Conservation (phyloP, 345 rosid genomes). For the Pseudoturritis turrita region DNA sequence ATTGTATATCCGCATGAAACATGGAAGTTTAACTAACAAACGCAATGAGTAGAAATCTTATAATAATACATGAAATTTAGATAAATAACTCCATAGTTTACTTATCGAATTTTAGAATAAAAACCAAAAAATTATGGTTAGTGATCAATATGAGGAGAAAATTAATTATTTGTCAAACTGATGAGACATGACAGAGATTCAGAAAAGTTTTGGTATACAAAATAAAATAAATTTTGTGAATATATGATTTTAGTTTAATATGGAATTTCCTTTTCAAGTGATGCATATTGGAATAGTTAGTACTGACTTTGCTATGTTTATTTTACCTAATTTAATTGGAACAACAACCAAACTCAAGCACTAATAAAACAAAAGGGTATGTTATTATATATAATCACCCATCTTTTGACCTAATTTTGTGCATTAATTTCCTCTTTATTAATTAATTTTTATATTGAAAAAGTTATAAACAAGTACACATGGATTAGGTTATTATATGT, state of each 20-base stretch:
- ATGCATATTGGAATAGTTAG: constrained; percentile 28
- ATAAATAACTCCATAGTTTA: neutral
- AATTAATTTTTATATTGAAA: neutral
- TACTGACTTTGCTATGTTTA: constrained; percentile 30
- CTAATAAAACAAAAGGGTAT: constrained; percentile 13
- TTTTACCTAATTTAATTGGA: constrained; percentile 16
- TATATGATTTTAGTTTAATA: neutral
- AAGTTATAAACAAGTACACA: constrained; percentile 27
- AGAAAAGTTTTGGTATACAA: neutral
- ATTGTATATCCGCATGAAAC: constrained; percentile 28
- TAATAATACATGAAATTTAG: neutral
- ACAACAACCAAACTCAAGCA: constrained; percentile 32
- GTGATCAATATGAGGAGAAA: neutral
- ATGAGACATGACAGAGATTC: constrained; percentile 10
- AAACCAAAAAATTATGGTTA: neutral
- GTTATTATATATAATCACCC: constrained; percentile 13
- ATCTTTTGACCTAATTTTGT: constrained; percentile 31
- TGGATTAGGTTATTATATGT: constrained; percentile 31
- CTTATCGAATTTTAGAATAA: neutral
- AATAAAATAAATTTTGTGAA: neutral
- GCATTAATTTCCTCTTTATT: constrained; percentile 17
- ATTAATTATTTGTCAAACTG: no score
- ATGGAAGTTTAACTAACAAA: constrained; percentile 10
- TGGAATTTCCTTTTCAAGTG: constrained; percentile 27
- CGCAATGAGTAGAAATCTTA: neutral